Evolutionary conservation across 73 alveolate genomes (phyloP).

Genomic region (Halteria grandinella): DNA sequence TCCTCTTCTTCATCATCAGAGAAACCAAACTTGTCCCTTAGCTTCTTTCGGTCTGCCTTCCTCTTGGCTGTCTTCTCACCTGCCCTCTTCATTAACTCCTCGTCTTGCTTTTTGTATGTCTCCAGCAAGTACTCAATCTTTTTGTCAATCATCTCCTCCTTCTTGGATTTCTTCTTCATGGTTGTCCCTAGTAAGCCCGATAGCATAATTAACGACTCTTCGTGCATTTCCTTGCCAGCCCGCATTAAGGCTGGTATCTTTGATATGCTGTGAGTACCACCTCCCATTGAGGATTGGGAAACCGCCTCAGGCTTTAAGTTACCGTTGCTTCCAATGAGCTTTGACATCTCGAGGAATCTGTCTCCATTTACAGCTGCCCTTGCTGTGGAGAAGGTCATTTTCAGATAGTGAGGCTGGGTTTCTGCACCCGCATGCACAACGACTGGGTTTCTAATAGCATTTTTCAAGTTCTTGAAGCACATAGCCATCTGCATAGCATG

Average conservation of each 20-base stretch:
- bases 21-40: slow-evolving; percentile 70
- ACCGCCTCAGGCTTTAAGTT: slow-evolving; percentile 8
- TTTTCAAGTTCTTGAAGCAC: slow-evolving; percentile 65
- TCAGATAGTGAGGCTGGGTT: slow-evolving; percentile 53
- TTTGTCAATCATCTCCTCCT: slow-evolving; percentile 57
- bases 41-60: slow-evolving; percentile 31
- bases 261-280: background rate
- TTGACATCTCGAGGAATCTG: slow-evolving; percentile 51
- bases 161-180: slow-evolving; percentile 53
- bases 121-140: slow-evolving; percentile 62
- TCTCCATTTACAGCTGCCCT: slow-evolving; percentile 65
- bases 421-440: slow-evolving; percentile 40
- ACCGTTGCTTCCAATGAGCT: slow-evolving; percentile 13
- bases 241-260: slow-evolving; percentile 43
- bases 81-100: slow-evolving; percentile 39
- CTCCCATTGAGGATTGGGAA: background rate
- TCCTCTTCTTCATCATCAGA: slow-evolving; percentile 68
- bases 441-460: slow-evolving; percentile 53
- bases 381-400: slow-evolving; percentile 60
- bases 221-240: slow-evolving; percentile 29
- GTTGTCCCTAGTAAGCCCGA: slow-evolving; percentile 13
- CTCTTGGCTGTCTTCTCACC: slow-evolving; percentile 29
- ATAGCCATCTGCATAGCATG: slow-evolving; percentile 25
- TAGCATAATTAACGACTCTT: background rate
- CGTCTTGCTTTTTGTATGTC: slow-evolving; percentile 38